phyloP scores from a whole-genome alignment of 116 monocot species.

The Trichopus zeylanicus region DNA sequence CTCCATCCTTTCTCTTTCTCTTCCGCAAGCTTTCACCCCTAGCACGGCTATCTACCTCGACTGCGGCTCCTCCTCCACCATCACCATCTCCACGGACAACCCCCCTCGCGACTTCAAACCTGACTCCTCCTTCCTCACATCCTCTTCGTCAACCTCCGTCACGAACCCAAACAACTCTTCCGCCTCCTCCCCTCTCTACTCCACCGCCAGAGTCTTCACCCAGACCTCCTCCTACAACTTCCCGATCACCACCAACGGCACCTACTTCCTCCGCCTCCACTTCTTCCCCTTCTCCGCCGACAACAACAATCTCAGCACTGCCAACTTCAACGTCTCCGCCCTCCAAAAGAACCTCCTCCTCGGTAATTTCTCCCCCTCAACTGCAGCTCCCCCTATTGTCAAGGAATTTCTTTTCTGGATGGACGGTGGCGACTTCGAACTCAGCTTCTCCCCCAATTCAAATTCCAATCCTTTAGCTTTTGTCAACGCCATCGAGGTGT shows the following conservation, averaged over 20 bases:
- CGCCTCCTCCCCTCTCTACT: conserved; percentile 9
- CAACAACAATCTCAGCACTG: conserved; percentile 6
- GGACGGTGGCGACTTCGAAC: conserved; percentile 10
- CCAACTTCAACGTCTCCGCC: conserved; percentile 19
- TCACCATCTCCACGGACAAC: neutral
- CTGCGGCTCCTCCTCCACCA: conserved; percentile 20
- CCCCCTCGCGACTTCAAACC: conserved; percentile 10
- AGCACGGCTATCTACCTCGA: conserved; percentile 8
- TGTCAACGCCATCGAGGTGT: conserved; percentile 74
- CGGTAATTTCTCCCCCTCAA: neutral
- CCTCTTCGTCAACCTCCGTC: neutral
- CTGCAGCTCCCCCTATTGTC: neutral
- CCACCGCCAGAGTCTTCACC: conserved; percentile 17
- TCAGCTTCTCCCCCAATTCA: conserved; percentile 40
- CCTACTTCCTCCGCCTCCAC: conserved; percentile 26
- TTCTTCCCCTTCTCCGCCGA: conserved; percentile 20
- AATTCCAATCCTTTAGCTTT: conserved; percentile 34
- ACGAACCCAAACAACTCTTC: neutral
- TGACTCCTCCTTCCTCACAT: neutral
- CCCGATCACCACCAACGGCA: neutral
- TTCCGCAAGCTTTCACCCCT: neutral
- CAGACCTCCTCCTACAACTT: conserved; percentile 10
- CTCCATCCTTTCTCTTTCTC: neutral
- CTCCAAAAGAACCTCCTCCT: neutral
- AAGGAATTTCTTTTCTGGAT: conserved; percentile 59